Evolutionary conservation across 805 yeast species (phyloP), one percentile per base, ranked within the genome.

Genomic region (Myxozyma neglecta): DNA sequence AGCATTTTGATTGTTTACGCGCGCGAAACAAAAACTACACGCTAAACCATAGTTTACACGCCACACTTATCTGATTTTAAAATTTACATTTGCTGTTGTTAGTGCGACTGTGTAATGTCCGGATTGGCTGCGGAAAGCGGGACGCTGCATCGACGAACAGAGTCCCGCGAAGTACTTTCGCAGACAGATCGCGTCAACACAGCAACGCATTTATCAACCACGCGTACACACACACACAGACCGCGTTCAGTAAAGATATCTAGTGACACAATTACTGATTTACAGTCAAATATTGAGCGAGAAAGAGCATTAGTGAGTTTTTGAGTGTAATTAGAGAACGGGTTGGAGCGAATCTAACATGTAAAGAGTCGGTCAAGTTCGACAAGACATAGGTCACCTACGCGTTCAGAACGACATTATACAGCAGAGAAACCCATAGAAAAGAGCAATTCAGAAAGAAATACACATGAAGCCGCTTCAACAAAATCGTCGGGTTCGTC

Each of bases 131-230:
- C 49, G 9, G 57, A 54, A 34, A 45, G 16, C 42, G 57, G 52
- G 14, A 36, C 39, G 18, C n/a, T 34, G 14, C 39, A 35, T 32
- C 35, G 51, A 16, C 44, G 60, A 7, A n/a, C 55, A 9, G 44
- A 42, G 55, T 39, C 54, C 16, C 59, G 59, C 42, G 64, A 60
- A 13, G 53, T 56, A 16, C 53, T 60, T 47, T 57, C 58, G 57
- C 64, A 53, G 34, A 42, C 58, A 2, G 61, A 60, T 36, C 55
- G 61, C 64, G 64, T 53, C 40, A 53, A 56, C 50, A 59, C 58
- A 13, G 48, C 55, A n/a, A 6, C 54, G 32, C 24, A 29, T 18
- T 56, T 39, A 45, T 59, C 36, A 40, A 13, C 43, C 24, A 24
- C 29, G 29, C 50, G 37, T 42, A 32, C 57, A 2, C 57, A 53